A percentile compares a stretch with the other conserved stretches of the same genome.
phyloP scores from a whole-genome alignment of 306 rosid species.

The Quercus agrifolia region DNA sequence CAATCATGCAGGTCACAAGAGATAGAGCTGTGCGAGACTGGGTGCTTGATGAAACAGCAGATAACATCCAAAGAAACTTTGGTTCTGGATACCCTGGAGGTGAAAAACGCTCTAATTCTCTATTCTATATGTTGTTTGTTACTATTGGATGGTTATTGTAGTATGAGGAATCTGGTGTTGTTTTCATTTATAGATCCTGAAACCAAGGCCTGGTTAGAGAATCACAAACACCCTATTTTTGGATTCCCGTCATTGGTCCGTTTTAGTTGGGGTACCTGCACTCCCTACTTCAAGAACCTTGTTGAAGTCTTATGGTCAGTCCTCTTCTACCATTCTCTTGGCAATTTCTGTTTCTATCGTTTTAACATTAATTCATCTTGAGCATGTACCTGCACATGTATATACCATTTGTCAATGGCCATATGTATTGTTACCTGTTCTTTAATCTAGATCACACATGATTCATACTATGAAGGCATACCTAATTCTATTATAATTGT shows the following conservation, averaged over 20 bases:
- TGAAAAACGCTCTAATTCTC: conserved; percentile 22
- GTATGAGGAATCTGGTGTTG: conserved; percentile 18
- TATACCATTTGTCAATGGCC: background rate
- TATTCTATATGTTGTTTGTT: background rate
- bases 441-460: background rate
- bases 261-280: conserved; percentile 98
- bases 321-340: conserved; percentile 15
- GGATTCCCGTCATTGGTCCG: conserved; percentile 94
- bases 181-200: conserved; percentile 60
- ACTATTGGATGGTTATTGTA: conserved; percentile 1
- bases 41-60: conserved; percentile 87
- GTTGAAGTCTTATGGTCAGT: conserved; percentile 83
- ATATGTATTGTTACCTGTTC: background rate
- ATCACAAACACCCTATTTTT: conserved; percentile 74
- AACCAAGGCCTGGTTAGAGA: conserved; percentile 81
- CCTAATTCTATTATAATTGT: background rate
- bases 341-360: conserved; percentile 5
- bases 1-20: conserved; percentile 68
- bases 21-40: conserved; percentile 78
- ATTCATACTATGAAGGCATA: background rate
- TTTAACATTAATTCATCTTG: background rate
- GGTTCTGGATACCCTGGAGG: conserved; percentile 99
- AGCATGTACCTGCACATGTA: background rate
- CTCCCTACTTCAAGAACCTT: conserved; percentile 56
- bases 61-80: conserved; percentile 62